Conservation (phyloP, 1,284 basidiomycete genomes). For the Papiliotrema nemorosa region DNA sequence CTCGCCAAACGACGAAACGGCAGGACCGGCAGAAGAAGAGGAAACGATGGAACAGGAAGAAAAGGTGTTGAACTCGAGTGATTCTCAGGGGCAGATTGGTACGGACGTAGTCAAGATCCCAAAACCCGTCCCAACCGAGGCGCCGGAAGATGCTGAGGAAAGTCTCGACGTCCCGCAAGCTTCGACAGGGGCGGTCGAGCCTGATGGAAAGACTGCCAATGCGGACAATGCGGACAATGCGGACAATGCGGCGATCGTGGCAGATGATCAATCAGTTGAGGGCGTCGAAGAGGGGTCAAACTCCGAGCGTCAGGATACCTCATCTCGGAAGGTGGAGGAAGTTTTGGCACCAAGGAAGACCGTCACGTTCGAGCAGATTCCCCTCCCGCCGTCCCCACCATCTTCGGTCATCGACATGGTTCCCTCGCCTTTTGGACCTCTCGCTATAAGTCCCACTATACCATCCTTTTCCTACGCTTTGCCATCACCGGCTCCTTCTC, state of each 20-base stretch:
- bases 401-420: conserved; percentile 20
- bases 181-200: neutral
- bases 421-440: conserved; percentile 29
- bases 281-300: no score
- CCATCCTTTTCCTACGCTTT: conserved; percentile 25
- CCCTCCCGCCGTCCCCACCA: neutral
- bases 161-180: neutral
- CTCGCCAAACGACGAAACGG: conserved; percentile 22
- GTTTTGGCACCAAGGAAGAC: no score
- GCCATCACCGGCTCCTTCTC: conserved; percentile 35
- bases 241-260: neutral
- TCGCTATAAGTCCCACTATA: conserved; percentile 14
- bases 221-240: neutral
- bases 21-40: neutral
- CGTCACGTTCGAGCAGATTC: neutral
- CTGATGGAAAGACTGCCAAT: neutral
- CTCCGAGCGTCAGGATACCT: no score
- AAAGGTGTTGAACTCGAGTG: neutral
- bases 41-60: conserved; percentile 2
- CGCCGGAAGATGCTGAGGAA: no score
- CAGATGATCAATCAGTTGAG: no score
- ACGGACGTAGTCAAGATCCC: no score
- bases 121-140: no score
- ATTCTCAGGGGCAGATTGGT: no score
- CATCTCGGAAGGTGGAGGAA: no score